A percentile compares a stretch with the other conserved stretches of the same genome.
Conservation (phyloP, 1,139 yeast genomes). For the Pichia sp. region DNA sequence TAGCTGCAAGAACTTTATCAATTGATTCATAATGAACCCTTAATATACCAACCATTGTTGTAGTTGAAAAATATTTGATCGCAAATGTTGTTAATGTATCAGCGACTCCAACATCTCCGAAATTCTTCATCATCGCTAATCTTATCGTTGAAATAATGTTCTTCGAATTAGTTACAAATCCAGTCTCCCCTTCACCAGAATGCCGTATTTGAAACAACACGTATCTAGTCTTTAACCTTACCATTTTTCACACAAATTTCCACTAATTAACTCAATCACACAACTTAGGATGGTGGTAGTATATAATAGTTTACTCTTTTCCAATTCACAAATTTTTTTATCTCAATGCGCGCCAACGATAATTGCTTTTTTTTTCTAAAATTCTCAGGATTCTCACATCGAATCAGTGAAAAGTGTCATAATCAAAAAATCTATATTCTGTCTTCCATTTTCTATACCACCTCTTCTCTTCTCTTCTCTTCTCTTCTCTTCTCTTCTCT, state of each 20-base stretch:
- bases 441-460: too few relatives aligned
- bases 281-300: too few relatives aligned
- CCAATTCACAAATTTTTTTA: neutral
- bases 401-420: too few relatives aligned
- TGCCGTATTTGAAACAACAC: conserved; percentile 70
- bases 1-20: conserved; percentile 59
- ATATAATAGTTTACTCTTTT: too few relatives aligned
- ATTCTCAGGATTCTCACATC: neutral
- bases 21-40: conserved; percentile 66
- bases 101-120: conserved; percentile 79
- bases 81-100: conserved; percentile 38
- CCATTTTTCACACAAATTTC: conserved; percentile 48
- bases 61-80: conserved; percentile 72
- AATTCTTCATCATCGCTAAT: conserved; percentile 46
- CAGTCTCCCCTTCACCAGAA: conserved; percentile 36
- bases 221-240: conserved; percentile 78
- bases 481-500: neutral
- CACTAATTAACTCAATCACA: too few relatives aligned
- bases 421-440: too few relatives aligned
- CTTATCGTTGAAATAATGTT: conserved; percentile 22
- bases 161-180: conserved; percentile 4
- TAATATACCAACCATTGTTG: conserved; percentile 79
- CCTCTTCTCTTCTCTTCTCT: neutral
- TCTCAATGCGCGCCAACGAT: neutral
- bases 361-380: neutral